These are phyloP conservation scores for Penicillium taxi DNA, from an alignment of 495 filamentous ascomycete species.

Conservation along the genomic window DNA sequence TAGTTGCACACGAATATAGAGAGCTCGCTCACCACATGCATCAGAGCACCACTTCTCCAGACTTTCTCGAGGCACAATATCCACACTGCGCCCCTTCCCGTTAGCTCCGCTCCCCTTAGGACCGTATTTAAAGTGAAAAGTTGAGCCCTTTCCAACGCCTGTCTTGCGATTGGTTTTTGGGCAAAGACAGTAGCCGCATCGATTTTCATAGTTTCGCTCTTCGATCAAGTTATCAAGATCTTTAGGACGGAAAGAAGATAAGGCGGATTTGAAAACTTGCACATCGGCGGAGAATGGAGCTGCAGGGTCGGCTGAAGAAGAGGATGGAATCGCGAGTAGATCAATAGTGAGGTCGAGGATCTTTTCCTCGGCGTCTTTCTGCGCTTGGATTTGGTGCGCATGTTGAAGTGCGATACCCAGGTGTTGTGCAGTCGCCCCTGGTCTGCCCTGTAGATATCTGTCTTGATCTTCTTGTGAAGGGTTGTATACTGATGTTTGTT, in stretches of 20 bases:
- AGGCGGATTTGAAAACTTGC: slow-evolving; percentile 44
- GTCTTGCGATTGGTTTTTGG: slow-evolving; percentile 42
- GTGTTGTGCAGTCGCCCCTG: slow-evolving; percentile 44
- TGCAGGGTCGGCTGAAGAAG: slow-evolving; percentile 45
- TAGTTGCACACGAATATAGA: slow-evolving; percentile 83
- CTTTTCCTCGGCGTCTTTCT: slow-evolving; percentile 60
- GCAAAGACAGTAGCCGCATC: slow-evolving; percentile 82
- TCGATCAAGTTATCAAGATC: slow-evolving; percentile 83
- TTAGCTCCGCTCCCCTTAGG: slow-evolving; percentile 44
- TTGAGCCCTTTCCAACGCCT: slow-evolving; percentile 24
- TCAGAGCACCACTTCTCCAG: slow-evolving; percentile 85
- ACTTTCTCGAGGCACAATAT: slow-evolving; percentile 55
- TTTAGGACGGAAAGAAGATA: slow-evolving; percentile 66
- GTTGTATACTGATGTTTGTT: slow-evolving; percentile 20
- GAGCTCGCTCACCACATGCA: slow-evolving; percentile 64
- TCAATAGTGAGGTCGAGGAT: slow-evolving; percentile 63
- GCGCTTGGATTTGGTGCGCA: slow-evolving; percentile 68
- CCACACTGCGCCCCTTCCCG: slow-evolving; percentile 42
- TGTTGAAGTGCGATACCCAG: slow-evolving; percentile 65
- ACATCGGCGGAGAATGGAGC: slow-evolving; percentile 51
- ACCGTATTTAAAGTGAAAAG: slow-evolving; percentile 43
- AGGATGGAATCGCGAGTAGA: slow-evolving; percentile 54
- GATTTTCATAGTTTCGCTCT: slow-evolving; percentile 71
- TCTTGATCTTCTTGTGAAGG: slow-evolving; percentile 30
- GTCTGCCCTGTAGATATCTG: slow-evolving; percentile 23